Evolutionary conservation across 2,329 filamentous ascomycete species (phyloP), one percentile per base, ranked within the genome.

Genomic region (Clonostachys sp.): DNA sequence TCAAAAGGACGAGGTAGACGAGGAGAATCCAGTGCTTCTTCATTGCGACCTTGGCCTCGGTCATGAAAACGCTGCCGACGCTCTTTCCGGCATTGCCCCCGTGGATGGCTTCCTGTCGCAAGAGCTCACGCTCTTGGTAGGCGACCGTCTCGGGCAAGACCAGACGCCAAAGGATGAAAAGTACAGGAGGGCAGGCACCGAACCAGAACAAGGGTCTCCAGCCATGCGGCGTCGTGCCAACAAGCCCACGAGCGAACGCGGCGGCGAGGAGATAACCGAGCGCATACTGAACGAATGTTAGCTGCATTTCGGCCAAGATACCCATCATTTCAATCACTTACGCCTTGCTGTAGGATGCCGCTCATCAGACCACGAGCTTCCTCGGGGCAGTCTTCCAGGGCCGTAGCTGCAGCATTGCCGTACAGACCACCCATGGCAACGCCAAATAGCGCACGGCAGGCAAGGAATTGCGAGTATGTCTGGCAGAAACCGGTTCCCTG

Each of bases 131-230:
- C 59, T 87, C 80, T 42, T 73, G 75, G 66, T 86, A 95, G 1
- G 83, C 78, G 42, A 86, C 69, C 0, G 90, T 95, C 70, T 96
- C 91, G 6, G 88, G 87, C 2, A 96, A 75, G 61, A 78, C 81
- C 18, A 92, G 71, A 34, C 91, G 85, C 73, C 87, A 90, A 47
- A 83, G 59, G 60, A 95, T 95, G 66, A 95, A 86, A 34, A 95
- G 64, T 3, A 91, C 76, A 0, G 91, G 91, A 0, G 89, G 88
- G 36, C 84, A 80, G 6, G 90, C 89, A 12, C 85, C 90, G 63
- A 95, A 95, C 90, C 91, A 96, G 73, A 84, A 95, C 1, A 95
- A 73, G 1, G 90, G 89, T 8, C 91, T 77, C 91, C 91, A 96
- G 45, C 78, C 83, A 60, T 95, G 85, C 1, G 81, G 64, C 1